Percentiles rank a stretch among this genome's conserved stretches.
Conservation (phyloP, 2,329 filamentous ascomycete species). For the Arthroderma sp. region DNA sequence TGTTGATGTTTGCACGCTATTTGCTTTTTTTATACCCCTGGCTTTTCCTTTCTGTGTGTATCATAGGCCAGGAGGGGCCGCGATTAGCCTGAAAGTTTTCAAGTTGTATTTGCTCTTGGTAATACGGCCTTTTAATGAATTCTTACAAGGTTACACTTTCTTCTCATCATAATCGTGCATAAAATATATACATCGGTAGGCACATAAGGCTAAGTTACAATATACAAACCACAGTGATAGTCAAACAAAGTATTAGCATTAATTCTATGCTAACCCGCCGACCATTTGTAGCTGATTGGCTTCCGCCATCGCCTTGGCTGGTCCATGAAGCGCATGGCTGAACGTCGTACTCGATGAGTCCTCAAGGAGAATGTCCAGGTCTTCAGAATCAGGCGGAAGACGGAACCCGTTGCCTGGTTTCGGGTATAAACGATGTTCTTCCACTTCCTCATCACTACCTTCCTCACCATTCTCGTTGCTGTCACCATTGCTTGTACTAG, state of each 20-base stretch:
- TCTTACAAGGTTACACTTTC: neutral
- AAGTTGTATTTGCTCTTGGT: neutral
- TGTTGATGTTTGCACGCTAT: neutral
- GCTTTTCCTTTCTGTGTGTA: neutral
- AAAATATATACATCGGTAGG: neutral
- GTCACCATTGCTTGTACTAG: neutral
- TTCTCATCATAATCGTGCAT: neutral
- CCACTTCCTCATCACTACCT: constrained; percentile 35
- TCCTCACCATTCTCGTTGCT: constrained; percentile 21
- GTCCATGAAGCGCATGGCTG: constrained; percentile 36
- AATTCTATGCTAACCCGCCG: constrained; percentile 11
- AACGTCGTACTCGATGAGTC: constrained; percentile 46
- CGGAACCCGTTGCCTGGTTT: constrained; percentile 50
- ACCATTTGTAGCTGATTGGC: constrained; percentile 6
- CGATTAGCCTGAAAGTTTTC: neutral
- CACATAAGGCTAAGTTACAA: neutral
- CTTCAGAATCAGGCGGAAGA: constrained; percentile 45
- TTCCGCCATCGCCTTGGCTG: constrained; percentile 14
- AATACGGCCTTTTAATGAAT: neutral
- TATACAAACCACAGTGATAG: neutral
- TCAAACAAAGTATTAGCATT: neutral
- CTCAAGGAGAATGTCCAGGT: constrained; percentile 52
- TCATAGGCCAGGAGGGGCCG: neutral
- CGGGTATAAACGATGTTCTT: constrained; percentile 50
- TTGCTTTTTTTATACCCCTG: neutral